Conservation (phyloP, 2,329 filamentous ascomycete genomes). For the Colletotrichum salicis region DNA sequence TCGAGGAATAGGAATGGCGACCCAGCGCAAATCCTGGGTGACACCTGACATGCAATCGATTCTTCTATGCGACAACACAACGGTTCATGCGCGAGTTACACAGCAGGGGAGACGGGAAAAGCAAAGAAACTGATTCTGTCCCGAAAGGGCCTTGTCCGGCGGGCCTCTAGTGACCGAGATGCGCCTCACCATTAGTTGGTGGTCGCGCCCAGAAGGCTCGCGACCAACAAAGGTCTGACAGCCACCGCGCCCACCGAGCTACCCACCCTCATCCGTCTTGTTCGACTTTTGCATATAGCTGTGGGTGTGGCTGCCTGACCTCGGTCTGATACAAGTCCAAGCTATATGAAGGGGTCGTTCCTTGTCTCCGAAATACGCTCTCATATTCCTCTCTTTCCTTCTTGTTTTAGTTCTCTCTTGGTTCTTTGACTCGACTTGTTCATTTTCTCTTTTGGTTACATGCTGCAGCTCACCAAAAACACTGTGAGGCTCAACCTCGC, state of each 20-base stretch:
- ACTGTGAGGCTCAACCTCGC: not conserved
- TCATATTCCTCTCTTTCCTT: not conserved
- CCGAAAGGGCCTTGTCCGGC: slow-evolving; percentile 20
- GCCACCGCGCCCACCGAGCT: slow-evolving; percentile 34
- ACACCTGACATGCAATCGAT: slow-evolving; percentile 32
- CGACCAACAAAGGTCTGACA: slow-evolving; percentile 35
- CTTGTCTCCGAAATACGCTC: not conserved
- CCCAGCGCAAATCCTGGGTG: slow-evolving; percentile 10
- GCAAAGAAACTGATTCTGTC: slow-evolving; percentile 20
- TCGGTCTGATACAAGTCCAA: slow-evolving; percentile 23
- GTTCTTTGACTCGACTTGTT: not conserved
- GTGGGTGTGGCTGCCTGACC: slow-evolving; percentile 35
- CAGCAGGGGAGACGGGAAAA: slow-evolving; percentile 25
- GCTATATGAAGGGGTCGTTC: slow-evolving; percentile 29
- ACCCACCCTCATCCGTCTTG: slow-evolving; percentile 36
- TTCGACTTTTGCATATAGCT: slow-evolving; percentile 26
- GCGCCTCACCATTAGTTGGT: slow-evolving; percentile 33
- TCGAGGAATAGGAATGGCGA: slow-evolving; percentile 6
- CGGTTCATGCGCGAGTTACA: slow-evolving; percentile 31
- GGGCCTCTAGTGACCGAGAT: slow-evolving; percentile 31
- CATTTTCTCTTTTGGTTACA: not conserved
- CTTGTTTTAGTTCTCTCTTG: not conserved
- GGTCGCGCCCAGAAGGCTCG: slow-evolving; percentile 31
- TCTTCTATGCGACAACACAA: slow-evolving; percentile 30
- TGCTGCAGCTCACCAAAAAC: not conserved